Conservation (phyloP, 1,139 yeast species). For the Saccharomyces hybrid region DNA sequence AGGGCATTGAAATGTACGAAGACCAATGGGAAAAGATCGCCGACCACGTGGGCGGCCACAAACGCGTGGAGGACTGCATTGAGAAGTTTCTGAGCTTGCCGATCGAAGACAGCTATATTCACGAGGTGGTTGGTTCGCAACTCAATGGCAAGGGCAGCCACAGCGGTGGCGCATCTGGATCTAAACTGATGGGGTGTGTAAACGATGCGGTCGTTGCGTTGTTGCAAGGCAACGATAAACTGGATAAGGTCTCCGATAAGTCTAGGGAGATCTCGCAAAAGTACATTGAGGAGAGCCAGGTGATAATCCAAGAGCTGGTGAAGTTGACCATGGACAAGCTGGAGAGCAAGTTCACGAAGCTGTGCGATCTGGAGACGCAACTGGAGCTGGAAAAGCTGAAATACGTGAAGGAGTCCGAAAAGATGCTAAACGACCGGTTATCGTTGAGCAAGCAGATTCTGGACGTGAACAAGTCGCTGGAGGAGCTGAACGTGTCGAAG, state of each 20-base stretch:
- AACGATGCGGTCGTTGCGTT: slow-evolving; percentile 22
- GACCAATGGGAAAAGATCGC: slow-evolving; percentile 88
- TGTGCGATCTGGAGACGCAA: slow-evolving; percentile 24
- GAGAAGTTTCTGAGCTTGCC: slow-evolving; percentile 86
- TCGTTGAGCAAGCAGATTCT: slow-evolving; percentile 27
- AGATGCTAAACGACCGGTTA: slow-evolving; percentile 25
- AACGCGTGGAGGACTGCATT: slow-evolving; percentile 80
- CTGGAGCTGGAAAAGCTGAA: slow-evolving; percentile 22
- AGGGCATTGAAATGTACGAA: slow-evolving; percentile 81
- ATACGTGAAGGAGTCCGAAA: slow-evolving; percentile 26
- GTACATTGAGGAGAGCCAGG: slow-evolving; percentile 29
- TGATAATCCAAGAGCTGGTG: slow-evolving; percentile 27
- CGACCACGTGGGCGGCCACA: slow-evolving; percentile 82
- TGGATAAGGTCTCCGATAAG: slow-evolving; percentile 23
- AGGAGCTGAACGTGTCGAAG: slow-evolving; percentile 25
- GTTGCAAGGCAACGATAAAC: slow-evolving; percentile 19
- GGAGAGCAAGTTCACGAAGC: slow-evolving; percentile 24
- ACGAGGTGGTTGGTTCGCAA: not conserved
- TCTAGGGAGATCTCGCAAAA: slow-evolving; percentile 23
- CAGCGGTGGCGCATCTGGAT: not conserved
- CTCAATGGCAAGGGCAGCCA: not conserved
- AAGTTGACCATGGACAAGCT: slow-evolving; percentile 24
- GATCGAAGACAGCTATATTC: slow-evolving; percentile 1
- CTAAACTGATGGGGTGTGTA: not conserved
- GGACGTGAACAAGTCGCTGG: slow-evolving; percentile 25